Base-by-base conservation (phyloP, 108 stramenopile species). In the Parietichytrium sp. region DNA sequence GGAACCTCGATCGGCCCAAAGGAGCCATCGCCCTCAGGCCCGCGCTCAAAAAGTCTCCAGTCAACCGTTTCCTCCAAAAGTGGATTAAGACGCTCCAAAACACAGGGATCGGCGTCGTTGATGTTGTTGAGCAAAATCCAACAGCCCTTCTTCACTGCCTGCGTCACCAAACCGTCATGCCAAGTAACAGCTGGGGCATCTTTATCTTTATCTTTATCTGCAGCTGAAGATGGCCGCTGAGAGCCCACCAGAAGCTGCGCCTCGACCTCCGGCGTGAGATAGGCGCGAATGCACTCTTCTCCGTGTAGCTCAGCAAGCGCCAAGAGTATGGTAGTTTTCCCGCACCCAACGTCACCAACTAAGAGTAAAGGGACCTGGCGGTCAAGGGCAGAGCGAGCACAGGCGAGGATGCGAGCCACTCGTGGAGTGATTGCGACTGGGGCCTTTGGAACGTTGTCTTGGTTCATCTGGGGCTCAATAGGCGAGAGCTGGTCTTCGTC, bases 81-180 rank as follows among this genome's bases (percentile, higher is more conserved):
- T 13, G 78, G 78, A 25, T 78, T 78, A 4, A 78, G 26, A 4
- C 78, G 78, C 78, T 78, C 78, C 7, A 45, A 20, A n/a, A 78
- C 78, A 6, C 45, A 47, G 25, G 78, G 45, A 20, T 78, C 78
- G 10, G 78, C 78, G 45, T 78, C 78, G 6, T 27, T 4, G 45
- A 78, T 0, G 29, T 78, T 78, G 29, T 78, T 48, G n/a, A 78
- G 26, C 16, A 78, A 48, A 7, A 78, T 0, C 78, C 78, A 78
- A 47, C n/a, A 45, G 18, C 47, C 47, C 16, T 23, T n/a, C 23
- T 47, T 45, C 4, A 78, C 13, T 0, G 45, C 18, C 45, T 47
- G 48, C 4, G 78, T 78, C 10, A 78, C 78, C 15, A 47, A 48
- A 3, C 78, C 78, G 6, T 78, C 78, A 0, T 20, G 78, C 78